Evolutionary conservation across 805 yeast species (phyloP), one percentile per base, ranked within the genome.

Genomic region (Kregervanrija pseudodelftensis): DNA sequence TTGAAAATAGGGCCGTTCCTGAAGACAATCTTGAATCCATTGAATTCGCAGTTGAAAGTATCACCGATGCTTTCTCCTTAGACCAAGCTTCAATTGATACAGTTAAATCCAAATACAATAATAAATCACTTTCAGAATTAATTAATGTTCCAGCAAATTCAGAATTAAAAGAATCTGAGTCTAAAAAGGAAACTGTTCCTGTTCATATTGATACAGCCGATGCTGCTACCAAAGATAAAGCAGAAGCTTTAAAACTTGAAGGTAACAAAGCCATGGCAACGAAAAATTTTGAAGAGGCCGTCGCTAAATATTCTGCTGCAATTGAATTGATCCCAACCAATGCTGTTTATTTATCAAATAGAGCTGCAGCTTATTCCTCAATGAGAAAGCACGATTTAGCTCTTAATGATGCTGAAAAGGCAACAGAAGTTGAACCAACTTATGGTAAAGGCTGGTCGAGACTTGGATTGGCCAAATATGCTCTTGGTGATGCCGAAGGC

Each of bases 341-440:
- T 62, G 89, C 90, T 13, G 86, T 93, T 15, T 93, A 82, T 65
- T 78, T 76, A 49, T 89, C 98, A 33, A 93, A 93, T 69, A 80
- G 99, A 60, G 98, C 99, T 11, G 99, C 99, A 37, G 98, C 98
- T 3, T 80, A 85, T 66, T 85, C 95, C 10, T 86, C 96, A 5
- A 58, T 76, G 30, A 75, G 79, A 50, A 70, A 88, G 49, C 90
- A 85, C 60, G 83, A 78, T 12, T 69, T 75, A 50, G 98, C 99
- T 3, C 76, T 85, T 36, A 70, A 70, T 38, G 99, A 93, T 63
- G 96, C 98, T 30, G 75, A 84, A 57, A 70, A 71, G 44, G 96
- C 99, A 36, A 80, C 88, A 46, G 74, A 77, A 49, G 69, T 81
- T 42, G 89, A 91, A 60, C 84, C 96, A 43, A 57, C 69, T 7